phyloP scores from a whole-genome alignment of 768 basidiomycete genomes.

The Amylocystis lapponica region DNA sequence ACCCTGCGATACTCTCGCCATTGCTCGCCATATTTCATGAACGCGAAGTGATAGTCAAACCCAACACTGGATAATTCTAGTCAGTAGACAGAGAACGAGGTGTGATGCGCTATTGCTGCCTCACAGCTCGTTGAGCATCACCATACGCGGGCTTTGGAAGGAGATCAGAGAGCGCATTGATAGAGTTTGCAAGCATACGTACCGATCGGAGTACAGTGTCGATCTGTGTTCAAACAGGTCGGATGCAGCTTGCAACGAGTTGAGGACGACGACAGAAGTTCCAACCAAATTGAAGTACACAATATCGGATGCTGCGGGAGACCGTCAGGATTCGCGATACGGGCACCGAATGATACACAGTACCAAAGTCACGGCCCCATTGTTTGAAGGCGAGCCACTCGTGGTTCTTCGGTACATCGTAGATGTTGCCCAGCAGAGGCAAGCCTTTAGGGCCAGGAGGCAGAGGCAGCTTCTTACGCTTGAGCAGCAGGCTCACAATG shows the following conservation, averaged over 20 bases:
- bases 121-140: constrained; percentile 24
- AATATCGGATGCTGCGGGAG: too few relatives aligned
- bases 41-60: constrained; percentile 15
- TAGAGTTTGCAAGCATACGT: too few relatives aligned
- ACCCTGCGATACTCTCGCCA: constrained; percentile 23
- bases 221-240: constrained; percentile 31
- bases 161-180: constrained; percentile 13
- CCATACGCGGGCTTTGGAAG: constrained; percentile 23
- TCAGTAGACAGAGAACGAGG: neutral
- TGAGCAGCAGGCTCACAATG: too few relatives aligned
- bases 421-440: constrained; percentile 22
- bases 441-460: constrained; percentile 23
- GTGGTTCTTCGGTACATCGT: constrained; percentile 20
- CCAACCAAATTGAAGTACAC: constrained; percentile 7
- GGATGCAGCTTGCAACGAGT: constrained; percentile 25
- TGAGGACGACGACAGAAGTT: constrained; percentile 24
- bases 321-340: too few relatives aligned
- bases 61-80: constrained; percentile 8
- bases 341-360: too few relatives aligned
- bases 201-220: constrained; percentile 27
- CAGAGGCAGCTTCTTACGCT: constrained; percentile 16
- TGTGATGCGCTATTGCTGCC: neutral
- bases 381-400: constrained; percentile 16
- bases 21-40: constrained; percentile 20
- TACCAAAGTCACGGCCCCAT: constrained; percentile 14